phyloP scores from a whole-genome alignment of 2,329 filamentous ascomycete species.

The Aspergillus pseudoglaucus region DNA sequence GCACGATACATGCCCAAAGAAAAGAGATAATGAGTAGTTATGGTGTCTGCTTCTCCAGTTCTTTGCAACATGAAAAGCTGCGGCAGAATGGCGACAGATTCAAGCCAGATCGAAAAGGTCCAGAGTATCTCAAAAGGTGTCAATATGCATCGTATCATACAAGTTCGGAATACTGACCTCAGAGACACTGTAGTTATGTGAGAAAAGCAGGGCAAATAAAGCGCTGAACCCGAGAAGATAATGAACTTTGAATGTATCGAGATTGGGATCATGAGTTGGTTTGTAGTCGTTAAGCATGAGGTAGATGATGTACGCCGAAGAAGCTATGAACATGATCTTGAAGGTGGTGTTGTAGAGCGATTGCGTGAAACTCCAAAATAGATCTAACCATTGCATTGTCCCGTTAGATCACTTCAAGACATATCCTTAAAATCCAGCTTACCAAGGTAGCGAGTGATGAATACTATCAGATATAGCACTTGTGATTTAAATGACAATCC shows the following conservation, averaged over 20 bases:
- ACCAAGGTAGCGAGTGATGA: conserved; percentile 88
- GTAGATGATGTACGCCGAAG: conserved; percentile 91
- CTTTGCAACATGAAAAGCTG: conserved; percentile 98
- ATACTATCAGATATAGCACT: conserved; percentile 88
- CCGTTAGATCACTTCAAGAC: neutral
- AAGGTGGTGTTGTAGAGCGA: conserved; percentile 90
- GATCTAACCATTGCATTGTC: conserved; percentile 50
- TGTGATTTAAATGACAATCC: conserved; percentile 99
- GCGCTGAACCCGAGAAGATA: conserved; percentile 81
- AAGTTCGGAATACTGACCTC: conserved; percentile 44
- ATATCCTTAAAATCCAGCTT: conserved; percentile 14
- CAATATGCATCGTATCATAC: neutral
- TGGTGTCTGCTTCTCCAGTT: conserved; percentile 97
- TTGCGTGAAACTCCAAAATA: conserved; percentile 75
- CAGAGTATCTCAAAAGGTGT: conserved; percentile 64
- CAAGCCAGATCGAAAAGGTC: conserved; percentile 98
- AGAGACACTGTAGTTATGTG: conserved; percentile 71
- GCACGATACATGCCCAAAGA: conserved; percentile 86
- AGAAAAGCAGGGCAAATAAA: conserved; percentile 72
- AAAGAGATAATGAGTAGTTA: conserved; percentile 96
- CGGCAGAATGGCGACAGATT: conserved; percentile 91
- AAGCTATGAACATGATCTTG: conserved; percentile 89
- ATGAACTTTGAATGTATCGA: conserved; percentile 95
- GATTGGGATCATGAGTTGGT: conserved; percentile 91
- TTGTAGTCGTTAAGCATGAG: conserved; percentile 98